Evolutionary conservation across 1,284 basidiomycete species (phyloP), one percentile per base, ranked within the genome.

Genomic region (Coniophora puteana): DNA sequence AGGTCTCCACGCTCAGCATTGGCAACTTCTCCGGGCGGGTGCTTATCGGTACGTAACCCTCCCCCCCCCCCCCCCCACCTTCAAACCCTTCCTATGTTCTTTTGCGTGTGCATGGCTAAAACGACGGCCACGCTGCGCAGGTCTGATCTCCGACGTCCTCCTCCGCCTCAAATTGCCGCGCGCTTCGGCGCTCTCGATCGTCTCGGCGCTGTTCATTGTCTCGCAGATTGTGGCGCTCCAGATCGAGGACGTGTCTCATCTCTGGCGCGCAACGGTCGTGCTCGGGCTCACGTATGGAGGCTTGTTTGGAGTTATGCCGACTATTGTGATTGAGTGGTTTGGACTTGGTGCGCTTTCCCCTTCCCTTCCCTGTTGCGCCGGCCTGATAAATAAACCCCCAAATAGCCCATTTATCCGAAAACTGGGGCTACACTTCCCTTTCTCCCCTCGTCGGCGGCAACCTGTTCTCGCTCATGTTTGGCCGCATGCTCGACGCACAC

Each of bases 1-100:
- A 95, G 55, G 93, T 97, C 1, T 92, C 90, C 0, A 74, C 79
- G 4, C 77, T 96, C 48, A 92, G 88, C 49, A 49, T 96, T 22
- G 87, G 83, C 64, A 97, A 93, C 59, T 95, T 86, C 39, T 52
- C 73, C 1, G 93, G 93, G 0, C 78, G 93, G 18, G 76, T 96
- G 31, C 46, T 83, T 10, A 86, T 90, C 20, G 92, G 90, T 78
- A 40, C 43, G 25, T 8, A n/a, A 23, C 34, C n/a, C n/a, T n/a
- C n/a, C n/a, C n/a, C n/a, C n/a, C n/a, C n/a, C n/a, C n/a, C n/a
- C n/a, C n/a, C n/a, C n/a, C n/a, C n/a, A n/a, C n/a, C n/a, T n/a
- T n/a, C n/a, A n/a, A n/a, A n/a, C 14, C 30, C 11, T 33, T 5
- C 17, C 12, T 36, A 4, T 37, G 5, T 34, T 11, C 6, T n/a